Base-by-base conservation (phyloP, 2,329 filamentous ascomycete genomes). In the Aspergillus floridensis region DNA sequence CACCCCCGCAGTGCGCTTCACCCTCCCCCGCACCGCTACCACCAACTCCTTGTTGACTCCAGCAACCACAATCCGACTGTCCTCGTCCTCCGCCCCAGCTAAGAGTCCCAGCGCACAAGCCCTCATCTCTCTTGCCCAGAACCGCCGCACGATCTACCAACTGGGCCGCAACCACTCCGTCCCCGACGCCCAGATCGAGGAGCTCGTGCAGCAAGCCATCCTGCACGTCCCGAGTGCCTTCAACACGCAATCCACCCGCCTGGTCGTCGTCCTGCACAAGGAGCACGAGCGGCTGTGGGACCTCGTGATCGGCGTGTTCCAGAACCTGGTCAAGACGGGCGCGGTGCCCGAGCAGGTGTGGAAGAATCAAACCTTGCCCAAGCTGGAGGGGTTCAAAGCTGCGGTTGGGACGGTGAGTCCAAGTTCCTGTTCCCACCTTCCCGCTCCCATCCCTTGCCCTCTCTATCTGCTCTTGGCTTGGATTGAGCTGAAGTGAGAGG, bases 261-360 rank as follows among this genome's bases (percentile, higher is more conserved):
- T 89, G 59, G 84, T 96, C 51, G 84, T 96, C 54, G 85, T 97
- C 57, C 83, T 95, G 70, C 88, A 89, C 70, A 85, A 84, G 63
- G 90, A 96, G 76, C 93, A 97, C 81, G 87, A 92, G 69, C 89
- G 90, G 80, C 86, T 96, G 68, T 97, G 93, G 93, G 88, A 91
- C 73, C 81, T 92, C 60, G 83, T 86, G 57, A 77, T 80, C 61
- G 85, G 88, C 29, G 78, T 83, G 56, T 81, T 93, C 59, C 86
- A 88, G 79, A 80, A 81, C 22, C 84, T 92, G 60, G 87, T 95
- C 24, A 86, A 89, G 31, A 81, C 77, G 3, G 82, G 74, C 29
- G 60, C 64, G 2, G 60, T 76, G 12, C 65, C 73, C 0, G 66
- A 79, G 66, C 88, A 88, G 16, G 72, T 79, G 63, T 92, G 84